A percentile compares a stretch with the other conserved stretches of the same genome.
phyloP scores from a whole-genome alignment of 1,284 basidiomycete species.

The Papiliotrema laurentii region DNA sequence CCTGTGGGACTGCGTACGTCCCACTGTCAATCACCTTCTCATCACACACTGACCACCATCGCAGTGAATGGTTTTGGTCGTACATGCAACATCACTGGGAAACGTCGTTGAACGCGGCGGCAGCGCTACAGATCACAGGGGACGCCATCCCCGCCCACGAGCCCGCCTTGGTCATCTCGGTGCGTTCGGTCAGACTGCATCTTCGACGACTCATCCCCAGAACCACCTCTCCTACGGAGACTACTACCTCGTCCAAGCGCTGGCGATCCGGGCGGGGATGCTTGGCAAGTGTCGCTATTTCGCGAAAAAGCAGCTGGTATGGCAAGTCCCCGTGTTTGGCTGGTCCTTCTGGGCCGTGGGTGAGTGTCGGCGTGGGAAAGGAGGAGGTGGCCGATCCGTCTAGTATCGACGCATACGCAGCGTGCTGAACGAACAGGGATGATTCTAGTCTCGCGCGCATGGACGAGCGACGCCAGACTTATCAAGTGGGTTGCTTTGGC shows the following conservation, averaged over 20 bases:
- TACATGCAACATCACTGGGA: slow-evolving; percentile 35
- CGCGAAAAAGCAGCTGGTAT: slow-evolving; percentile 26
- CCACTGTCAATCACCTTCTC: no score
- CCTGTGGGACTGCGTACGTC: slow-evolving; percentile 29
- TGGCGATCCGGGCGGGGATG: slow-evolving; percentile 22
- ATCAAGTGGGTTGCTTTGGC: slow-evolving; percentile 17
- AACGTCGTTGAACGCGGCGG: slow-evolving; percentile 13
- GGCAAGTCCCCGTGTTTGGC: slow-evolving; percentile 27
- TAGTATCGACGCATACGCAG: background rate
- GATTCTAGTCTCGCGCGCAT: slow-evolving; percentile 30
- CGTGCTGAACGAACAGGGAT: slow-evolving; percentile 14
- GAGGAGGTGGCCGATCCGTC: background rate
- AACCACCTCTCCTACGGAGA: slow-evolving; percentile 29
- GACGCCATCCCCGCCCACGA: slow-evolving; percentile 21
- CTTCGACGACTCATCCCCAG: slow-evolving; percentile 5
- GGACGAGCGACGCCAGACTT: slow-evolving; percentile 19
- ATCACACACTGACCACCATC: background rate
- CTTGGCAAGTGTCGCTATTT: slow-evolving; percentile 27
- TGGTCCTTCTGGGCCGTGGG: slow-evolving; percentile 25
- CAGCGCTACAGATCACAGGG: slow-evolving; percentile 12
- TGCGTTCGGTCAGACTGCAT: background rate
- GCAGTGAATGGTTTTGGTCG: slow-evolving; percentile 23
- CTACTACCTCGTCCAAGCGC: slow-evolving; percentile 26
- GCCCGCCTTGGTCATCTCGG: slow-evolving; percentile 24
- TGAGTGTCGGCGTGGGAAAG: slow-evolving; percentile 5